These are phyloP conservation scores for Liriodendron chinense DNA, from an alignment of 164 flowering plant species.

Conservation along the genomic window DNA sequence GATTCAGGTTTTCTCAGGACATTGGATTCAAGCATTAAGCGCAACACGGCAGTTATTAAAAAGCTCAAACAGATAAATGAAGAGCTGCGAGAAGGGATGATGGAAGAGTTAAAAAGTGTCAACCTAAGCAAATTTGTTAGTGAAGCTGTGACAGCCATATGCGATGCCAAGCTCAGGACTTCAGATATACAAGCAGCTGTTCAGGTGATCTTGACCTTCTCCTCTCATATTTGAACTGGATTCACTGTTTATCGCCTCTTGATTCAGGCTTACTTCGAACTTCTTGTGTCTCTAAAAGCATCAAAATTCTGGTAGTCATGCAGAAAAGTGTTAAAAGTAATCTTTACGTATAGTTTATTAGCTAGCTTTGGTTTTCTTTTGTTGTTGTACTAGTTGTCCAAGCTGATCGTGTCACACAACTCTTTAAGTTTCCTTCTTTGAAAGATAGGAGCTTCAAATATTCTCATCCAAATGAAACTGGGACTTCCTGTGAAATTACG, in stretches of 20 bases:
- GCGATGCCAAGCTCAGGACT: slow-evolving; percentile 85
- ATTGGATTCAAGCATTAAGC: slow-evolving; percentile 91
- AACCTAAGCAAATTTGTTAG: slow-evolving; percentile 97
- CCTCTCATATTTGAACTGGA: neutral
- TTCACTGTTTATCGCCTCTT: neutral
- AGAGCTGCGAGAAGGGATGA: slow-evolving; percentile 80
- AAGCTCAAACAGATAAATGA: slow-evolving; percentile 94
- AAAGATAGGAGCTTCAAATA: too few species aligned
- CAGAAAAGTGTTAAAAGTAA: too few species aligned
- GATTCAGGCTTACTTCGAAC: neutral
- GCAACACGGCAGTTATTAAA: slow-evolving; percentile 93
- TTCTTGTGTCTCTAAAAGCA: too few species aligned
- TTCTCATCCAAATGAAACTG: too few species aligned
- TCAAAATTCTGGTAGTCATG: too few species aligned
- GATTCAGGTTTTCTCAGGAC: slow-evolving; percentile 85
- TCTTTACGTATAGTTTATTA: too few species aligned
- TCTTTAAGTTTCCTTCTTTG: too few species aligned
- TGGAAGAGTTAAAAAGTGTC: slow-evolving; percentile 81
- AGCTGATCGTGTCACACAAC: too few species aligned
- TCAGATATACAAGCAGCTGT: slow-evolving; percentile 95
- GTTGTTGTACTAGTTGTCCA: too few species aligned
- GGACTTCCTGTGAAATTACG: too few species aligned
- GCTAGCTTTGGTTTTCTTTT: too few species aligned
- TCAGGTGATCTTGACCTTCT: slow-evolving; percentile 49
- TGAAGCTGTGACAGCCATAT: slow-evolving; percentile 95